phyloP scores from a whole-genome alignment of 345 rosid genomes.

The Brassica incana region DNA sequence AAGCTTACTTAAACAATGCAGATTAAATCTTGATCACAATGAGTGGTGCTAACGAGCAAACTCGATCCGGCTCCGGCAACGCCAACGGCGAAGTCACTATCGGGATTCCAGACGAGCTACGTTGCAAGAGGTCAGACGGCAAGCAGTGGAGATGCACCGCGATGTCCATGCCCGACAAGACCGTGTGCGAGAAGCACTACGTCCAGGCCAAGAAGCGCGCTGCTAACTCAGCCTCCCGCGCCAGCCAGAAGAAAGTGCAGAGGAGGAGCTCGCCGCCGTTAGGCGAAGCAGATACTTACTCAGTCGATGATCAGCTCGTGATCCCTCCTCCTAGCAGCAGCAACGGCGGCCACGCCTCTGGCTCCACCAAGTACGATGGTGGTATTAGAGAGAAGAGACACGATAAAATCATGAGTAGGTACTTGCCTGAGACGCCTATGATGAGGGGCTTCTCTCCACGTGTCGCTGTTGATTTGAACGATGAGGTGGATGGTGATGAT shows the following conservation, averaged over 20 bases:
- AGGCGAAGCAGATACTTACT: conserved; percentile 58
- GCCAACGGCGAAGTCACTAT: conserved; percentile 55
- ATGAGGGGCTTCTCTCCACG: conserved; percentile 46
- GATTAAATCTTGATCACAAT: background rate
- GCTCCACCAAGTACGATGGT: conserved; percentile 41
- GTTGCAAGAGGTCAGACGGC: conserved; percentile 98
- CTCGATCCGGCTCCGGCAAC: conserved; percentile 49
- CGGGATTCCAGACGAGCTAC: conserved; percentile 78
- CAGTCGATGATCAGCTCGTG: conserved; percentile 61
- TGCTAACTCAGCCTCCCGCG: conserved; percentile 87
- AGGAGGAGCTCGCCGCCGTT: conserved; percentile 45
- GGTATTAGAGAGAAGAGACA: conserved; percentile 47
- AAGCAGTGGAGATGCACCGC: conserved; percentile 99
- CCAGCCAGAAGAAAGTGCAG: conserved; percentile 77
- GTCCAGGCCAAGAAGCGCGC: conserved; percentile 94
- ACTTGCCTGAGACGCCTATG: conserved; percentile 60
- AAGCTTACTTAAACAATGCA: too few species aligned
- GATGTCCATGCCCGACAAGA: conserved; percentile 95
- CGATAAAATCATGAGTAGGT: conserved; percentile 41
- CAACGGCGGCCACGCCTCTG: conserved; percentile 35
- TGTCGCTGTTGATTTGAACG: conserved; percentile 47
- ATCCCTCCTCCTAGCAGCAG: conserved; percentile 36
- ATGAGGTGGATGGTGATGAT: conserved; percentile 52
- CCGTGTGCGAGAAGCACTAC: conserved; percentile 96
- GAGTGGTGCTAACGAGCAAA: conserved; percentile 51